phyloP scores from a whole-genome alignment of 2,329 filamentous ascomycete species.

The Colletotrichum sojae region DNA sequence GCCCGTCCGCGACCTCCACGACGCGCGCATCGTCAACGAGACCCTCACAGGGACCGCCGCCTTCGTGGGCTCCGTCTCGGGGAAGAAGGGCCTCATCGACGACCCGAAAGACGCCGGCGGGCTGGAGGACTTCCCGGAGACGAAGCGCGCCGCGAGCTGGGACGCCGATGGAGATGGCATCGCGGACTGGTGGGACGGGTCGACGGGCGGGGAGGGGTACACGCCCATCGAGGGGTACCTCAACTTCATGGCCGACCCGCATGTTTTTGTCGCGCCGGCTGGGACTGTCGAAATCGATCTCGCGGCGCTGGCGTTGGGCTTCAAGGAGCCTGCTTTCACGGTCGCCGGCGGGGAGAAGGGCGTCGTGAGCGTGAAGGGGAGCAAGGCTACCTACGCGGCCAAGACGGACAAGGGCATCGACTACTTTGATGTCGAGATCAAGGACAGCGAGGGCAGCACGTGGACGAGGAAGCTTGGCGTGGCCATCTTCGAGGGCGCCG shows the following conservation, averaged over 20 bases:
- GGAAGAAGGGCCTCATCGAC: constrained; percentile 51
- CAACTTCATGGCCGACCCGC: constrained; percentile 53
- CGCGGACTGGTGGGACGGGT: constrained; percentile 53
- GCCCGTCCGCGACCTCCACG: constrained; percentile 50
- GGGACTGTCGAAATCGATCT: constrained; percentile 46
- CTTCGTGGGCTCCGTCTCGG: constrained; percentile 48
- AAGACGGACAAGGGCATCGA: constrained; percentile 40
- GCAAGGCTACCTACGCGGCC: constrained; percentile 39
- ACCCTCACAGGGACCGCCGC: constrained; percentile 48
- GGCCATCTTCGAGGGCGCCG: constrained; percentile 34
- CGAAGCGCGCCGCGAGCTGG: constrained; percentile 46
- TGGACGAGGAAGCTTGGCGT: constrained; percentile 43
- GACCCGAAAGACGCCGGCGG: constrained; percentile 50
- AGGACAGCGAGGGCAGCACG: constrained; percentile 43
- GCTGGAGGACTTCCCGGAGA: constrained; percentile 50
- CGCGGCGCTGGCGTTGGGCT: constrained; percentile 44
- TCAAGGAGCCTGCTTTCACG: constrained; percentile 40
- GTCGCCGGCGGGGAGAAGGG: constrained; percentile 38
- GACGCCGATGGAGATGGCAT: constrained; percentile 52
- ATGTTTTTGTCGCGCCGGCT: constrained; percentile 48
- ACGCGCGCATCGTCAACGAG: constrained; percentile 51
- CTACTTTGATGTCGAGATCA: constrained; percentile 38
- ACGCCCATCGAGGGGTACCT: constrained; percentile 51
- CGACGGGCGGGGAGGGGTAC: constrained; percentile 49
- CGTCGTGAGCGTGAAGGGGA: constrained; percentile 36